Evolutionary conservation across 2,329 filamentous ascomycete genomes (phyloP), one percentile per base, ranked within the genome.

Genomic region (Ceratocystis lukuohia): DNA sequence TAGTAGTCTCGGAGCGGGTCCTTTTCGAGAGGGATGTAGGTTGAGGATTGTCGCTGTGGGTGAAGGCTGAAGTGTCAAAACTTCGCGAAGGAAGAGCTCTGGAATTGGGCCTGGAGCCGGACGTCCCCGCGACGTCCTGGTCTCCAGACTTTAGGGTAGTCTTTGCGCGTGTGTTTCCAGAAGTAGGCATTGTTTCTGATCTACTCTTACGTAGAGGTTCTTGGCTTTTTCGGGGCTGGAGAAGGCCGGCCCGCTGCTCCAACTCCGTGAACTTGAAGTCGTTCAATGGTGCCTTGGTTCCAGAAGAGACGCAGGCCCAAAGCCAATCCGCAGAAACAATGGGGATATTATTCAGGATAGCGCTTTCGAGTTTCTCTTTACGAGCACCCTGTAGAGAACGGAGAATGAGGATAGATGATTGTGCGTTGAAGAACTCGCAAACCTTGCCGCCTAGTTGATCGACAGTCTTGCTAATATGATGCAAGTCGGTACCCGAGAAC

Each of bases 321-420:
- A 99, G 79, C 94, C 94, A 99, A 25, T 87, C 83, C 20, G 84
- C 83, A 6, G 82, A 82, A 10, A 97, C 88, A n/a, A 93, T 84
- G 1, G 91, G 89, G 10, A 97, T 87, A 3, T 82, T 81, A 80
- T 89, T 89, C 71, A 86, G 81, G 7, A 84, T 74, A 0, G 91
- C 91, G 72, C 90, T 86, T 57, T 87, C 84, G 20, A 94, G 78
- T 75, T 99, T 99, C 70, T 94, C 88, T 67, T 79, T 82, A 73
- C 82, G 77, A 76, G 91, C 80, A 0, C 78, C 77, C 50, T 75
- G 74, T 12, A 83, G 71, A 2, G 79, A 80, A 66, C 85, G 84
- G 72, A 87, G 91, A n/a, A 99, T 76, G 2, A 99, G 78, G 20
- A 97, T 78, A 15, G 88, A 90, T n/a, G 85, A 84, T 44, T 84